Evolutionary conservation across 225 moss, liverwort and hornwort species (phyloP).

Genomic region (Asterella californica): DNA sequence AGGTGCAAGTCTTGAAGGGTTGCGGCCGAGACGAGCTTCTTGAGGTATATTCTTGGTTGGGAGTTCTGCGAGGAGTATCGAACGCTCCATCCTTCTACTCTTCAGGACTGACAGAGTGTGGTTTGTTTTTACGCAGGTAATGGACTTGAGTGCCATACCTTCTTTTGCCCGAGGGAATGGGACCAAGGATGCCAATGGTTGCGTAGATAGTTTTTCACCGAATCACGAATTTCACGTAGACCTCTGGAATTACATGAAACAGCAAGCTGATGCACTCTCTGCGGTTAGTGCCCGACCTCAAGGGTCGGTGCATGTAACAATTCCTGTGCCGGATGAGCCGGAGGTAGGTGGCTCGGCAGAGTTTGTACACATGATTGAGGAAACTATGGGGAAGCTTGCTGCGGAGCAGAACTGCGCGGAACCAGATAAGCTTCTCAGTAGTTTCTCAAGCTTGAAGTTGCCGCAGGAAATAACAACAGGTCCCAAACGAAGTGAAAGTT

Average conservation of each 20-base stretch:
- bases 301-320: conserved; percentile 46
- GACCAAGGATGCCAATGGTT: conserved; percentile 19
- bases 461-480: conserved; percentile 21
- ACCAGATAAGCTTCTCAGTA: conserved; percentile 24
- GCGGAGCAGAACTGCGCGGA: conserved; percentile 39
- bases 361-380: conserved; percentile 43
- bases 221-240: conserved; percentile 49
- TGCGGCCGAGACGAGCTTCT: conserved; percentile 84
- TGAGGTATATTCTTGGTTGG: conserved; percentile 27
- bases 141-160: conserved; percentile 51
- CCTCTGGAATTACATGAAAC: conserved; percentile 40
- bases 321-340: conserved; percentile 36
- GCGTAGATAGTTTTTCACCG: conserved; percentile 42
- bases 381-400: conserved; percentile 41
- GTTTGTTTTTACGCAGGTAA: conserved; percentile 32
- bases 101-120: background rate
- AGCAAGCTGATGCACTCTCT: conserved; percentile 29
- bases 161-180: conserved; percentile 43
- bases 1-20: conserved; percentile 90
- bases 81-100: background rate
- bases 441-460: conserved; percentile 10
- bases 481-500: conserved; percentile 23
- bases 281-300: conserved; percentile 24
- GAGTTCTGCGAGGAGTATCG: background rate
- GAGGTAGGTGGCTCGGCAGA: conserved; percentile 35